phyloP scores from a whole-genome alignment of 2,329 filamentous ascomycete genomes.

The Bimuria novae-zelandiae region DNA sequence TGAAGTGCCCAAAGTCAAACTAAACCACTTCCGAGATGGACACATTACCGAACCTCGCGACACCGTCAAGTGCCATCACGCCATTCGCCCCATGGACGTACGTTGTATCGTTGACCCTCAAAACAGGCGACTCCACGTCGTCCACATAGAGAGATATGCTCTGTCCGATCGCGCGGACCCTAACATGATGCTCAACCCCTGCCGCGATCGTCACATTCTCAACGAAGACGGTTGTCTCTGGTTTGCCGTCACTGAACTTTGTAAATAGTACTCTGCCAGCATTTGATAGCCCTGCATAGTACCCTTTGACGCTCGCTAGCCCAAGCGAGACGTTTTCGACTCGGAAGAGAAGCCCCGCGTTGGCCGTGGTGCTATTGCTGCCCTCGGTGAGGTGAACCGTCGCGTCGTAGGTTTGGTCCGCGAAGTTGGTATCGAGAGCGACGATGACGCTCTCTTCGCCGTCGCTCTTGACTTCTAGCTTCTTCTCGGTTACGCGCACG shows the following conservation, averaged over 20 bases:
- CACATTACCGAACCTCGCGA: slow-evolving; percentile 7
- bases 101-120: neutral
- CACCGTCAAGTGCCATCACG: neutral
- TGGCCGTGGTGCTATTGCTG: neutral
- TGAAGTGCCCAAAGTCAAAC: neutral
- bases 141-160: slow-evolving; percentile 4
- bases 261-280: neutral
- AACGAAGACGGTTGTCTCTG: neutral
- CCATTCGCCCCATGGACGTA: slow-evolving; percentile 4
- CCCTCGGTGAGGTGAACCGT: neutral
- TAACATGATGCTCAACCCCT: neutral
- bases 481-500: neutral
- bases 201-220: neutral
- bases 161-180: slow-evolving; percentile 3
- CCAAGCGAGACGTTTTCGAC: neutral
- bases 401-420: slow-evolving; percentile 1
- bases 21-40: neutral
- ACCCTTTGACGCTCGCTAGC: neutral
- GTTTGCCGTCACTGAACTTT: neutral
- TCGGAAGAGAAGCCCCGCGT: slow-evolving; percentile 5
- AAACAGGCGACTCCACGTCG: neutral
- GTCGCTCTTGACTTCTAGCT: neutral
- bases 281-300: slow-evolving; percentile 7
- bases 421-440: slow-evolving; percentile 9
- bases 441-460: neutral